Conservation (phyloP, 805 yeast species). For the Saturnispora serradocipensis region DNA sequence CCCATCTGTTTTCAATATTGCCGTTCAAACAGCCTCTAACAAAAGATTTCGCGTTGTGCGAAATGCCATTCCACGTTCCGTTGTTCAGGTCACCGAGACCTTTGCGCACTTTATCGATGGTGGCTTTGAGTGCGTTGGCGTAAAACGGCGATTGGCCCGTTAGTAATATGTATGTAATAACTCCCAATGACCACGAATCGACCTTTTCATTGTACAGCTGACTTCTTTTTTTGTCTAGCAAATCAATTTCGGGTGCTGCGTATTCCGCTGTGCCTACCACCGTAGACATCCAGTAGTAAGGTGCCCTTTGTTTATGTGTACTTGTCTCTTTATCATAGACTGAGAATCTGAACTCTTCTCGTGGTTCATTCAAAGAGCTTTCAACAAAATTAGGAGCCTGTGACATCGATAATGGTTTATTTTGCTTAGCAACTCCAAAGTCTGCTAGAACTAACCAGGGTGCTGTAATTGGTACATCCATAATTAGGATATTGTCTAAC, state of each 20-base stretch:
- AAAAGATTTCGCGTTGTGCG: constrained; percentile 36
- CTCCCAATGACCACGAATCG: constrained; percentile 65
- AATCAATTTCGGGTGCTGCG: constrained; percentile 63
- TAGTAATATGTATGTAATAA: constrained; percentile 47
- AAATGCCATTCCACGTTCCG: constrained; percentile 35
- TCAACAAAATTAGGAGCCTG: constrained; percentile 1
- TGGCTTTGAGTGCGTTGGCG: constrained; percentile 32
- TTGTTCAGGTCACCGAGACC: constrained; percentile 33
- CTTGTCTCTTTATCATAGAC: background rate
- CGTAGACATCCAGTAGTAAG: constrained; percentile 19
- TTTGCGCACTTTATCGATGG: constrained; percentile 31
- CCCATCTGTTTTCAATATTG: constrained; percentile 22
- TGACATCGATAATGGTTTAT: constrained; percentile 7
- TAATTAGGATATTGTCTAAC: constrained; percentile 55
- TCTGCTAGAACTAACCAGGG: constrained; percentile 54
- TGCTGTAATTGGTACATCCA: constrained; percentile 43
- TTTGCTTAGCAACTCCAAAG: constrained; percentile 44
- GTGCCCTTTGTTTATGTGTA: background rate
- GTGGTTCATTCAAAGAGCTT: background rate
- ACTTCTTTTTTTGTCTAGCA: constrained; percentile 12
- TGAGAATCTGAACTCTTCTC: background rate
- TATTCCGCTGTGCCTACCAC: constrained; percentile 50
- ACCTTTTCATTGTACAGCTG: constrained; percentile 41
- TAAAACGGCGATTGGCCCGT: constrained; percentile 61
- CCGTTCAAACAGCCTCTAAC: constrained; percentile 33